Evolutionary conservation across 1,284 basidiomycete species (phyloP).

Genomic region (Marasmius sp.): DNA sequence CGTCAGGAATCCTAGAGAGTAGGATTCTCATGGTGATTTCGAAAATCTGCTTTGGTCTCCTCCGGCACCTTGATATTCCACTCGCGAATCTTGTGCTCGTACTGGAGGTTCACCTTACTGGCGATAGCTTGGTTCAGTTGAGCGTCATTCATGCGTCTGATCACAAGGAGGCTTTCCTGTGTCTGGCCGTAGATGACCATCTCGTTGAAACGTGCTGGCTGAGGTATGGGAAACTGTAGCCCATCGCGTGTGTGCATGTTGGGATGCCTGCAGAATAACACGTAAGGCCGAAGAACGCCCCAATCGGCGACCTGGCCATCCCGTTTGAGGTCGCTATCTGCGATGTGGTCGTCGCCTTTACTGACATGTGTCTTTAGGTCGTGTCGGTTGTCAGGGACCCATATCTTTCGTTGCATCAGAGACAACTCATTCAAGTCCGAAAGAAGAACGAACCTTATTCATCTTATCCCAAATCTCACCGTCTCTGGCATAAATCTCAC

Average conservation of each 20-base stretch:
- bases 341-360: background rate
- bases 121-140: too few relatives aligned
- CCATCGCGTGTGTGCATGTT: slow-evolving; percentile 7
- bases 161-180: slow-evolving; percentile 10
- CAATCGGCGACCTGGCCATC: slow-evolving; percentile 6
- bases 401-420: background rate
- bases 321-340: slow-evolving; percentile 10
- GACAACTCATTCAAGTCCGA: background rate
- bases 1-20: too few relatives aligned
- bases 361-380: background rate
- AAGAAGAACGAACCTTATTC: background rate
- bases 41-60: background rate
- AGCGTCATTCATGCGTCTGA: background rate
- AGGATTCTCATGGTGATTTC: too few relatives aligned
- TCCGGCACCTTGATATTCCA: slow-evolving; percentile 2
- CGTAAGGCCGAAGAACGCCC: slow-evolving; percentile 16
- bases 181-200: slow-evolving; percentile 14
- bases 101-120: background rate
- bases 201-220: slow-evolving; percentile 10
- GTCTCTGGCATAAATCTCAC: background rate
- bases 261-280: slow-evolving; percentile 12
- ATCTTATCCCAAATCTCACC: background rate
- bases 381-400: background rate
- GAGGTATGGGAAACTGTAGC: background rate
- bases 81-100: background rate